These are phyloP conservation scores for Pseudofabraea citricarpa DNA, from an alignment of 2,329 filamentous ascomycete genomes.

Conservation along the genomic window DNA sequence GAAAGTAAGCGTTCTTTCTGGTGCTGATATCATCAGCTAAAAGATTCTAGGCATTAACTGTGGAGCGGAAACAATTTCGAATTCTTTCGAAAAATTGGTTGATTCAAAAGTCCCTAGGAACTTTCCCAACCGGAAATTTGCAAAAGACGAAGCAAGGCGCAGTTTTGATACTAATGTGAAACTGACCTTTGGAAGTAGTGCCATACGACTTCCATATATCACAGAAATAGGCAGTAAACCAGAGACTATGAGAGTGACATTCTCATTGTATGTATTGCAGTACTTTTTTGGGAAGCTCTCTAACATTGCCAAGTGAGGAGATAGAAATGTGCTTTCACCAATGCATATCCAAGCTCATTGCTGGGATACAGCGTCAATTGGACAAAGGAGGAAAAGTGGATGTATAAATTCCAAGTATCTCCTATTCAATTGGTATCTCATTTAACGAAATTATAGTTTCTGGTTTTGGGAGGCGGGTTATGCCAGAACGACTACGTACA, in stretches of 20 bases:
- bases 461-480: too few relatives aligned
- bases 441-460: too few relatives aligned
- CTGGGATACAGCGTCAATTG: too few relatives aligned
- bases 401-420: too few relatives aligned
- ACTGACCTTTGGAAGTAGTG: conserved; percentile 1
- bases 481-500: too few relatives aligned
- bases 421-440: too few relatives aligned
- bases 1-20: conserved; percentile 6
- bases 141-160: conserved; percentile 2
- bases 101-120: conserved; percentile 1
- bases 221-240: background rate
- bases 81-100: conserved; percentile 2
- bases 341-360: too few relatives aligned
- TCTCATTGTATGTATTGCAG: too few relatives aligned
- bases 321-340: too few relatives aligned
- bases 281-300: too few relatives aligned
- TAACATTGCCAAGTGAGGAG: too few relatives aligned
- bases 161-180: conserved; percentile 7
- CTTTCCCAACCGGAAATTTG: conserved; percentile 1
- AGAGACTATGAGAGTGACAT: background rate
- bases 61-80: conserved; percentile 11
- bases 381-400: too few relatives aligned
- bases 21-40: background rate
- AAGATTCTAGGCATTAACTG: conserved; percentile 3
- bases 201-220: background rate